Evolutionary conservation across 352 stramenopile species (phyloP), one percentile per base, ranked within the genome.

Genomic region (Globisporangium recalcitrans): DNA sequence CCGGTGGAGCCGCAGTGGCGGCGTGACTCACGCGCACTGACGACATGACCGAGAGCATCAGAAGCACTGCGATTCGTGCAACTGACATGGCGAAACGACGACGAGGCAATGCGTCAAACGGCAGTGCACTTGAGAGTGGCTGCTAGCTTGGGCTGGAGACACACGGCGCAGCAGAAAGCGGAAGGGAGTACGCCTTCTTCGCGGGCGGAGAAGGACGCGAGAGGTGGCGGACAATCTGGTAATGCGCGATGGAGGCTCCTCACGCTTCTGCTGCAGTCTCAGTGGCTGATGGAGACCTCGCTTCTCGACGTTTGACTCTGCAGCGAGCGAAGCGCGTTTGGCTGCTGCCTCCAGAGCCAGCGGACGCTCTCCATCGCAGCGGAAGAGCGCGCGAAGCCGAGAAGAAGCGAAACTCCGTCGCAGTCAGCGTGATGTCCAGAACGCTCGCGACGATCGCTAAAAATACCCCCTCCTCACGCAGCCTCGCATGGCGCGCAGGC

Each of bases 151-250:
- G n/a, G n/a, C n/a, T n/a, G 8, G 38, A 44, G 16, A 21, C 3
- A 44, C 19, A 44, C 13, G 11, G 34, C 11, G 36, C 13, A 10
- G 14, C 38, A 44, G 14, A 6, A 44, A 44, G 38, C 16, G 9
- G 48, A 22, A 9, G 13, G 19, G 19, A 34, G 58, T 63, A 63
- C 58, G 58, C 32, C 47, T 63, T 57, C 46, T 22, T 38, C 44
- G 22, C 3, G 27, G 7, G 13, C 19, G n/a, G 27, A 47, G 31
- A 57, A 57, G 58, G 31, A 21, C 46, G 58, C 57, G 21, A 19
- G 48, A 51, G 47, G 13, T 21, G 29, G 51, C 24, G 31, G 47
- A 51, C 31, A 57, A 51, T 63, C 22, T 47, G 58, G 34, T 48
- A 63, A 55, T 63, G 58, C 16, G 10, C 24, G 31, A 8, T 13